A percentile compares a stretch with the other conserved stretches of the same genome.
These are phyloP conservation scores for Melanogaster broomeanus DNA, from an alignment of 768 basidiomycete genomes.

Conservation along the genomic window DNA sequence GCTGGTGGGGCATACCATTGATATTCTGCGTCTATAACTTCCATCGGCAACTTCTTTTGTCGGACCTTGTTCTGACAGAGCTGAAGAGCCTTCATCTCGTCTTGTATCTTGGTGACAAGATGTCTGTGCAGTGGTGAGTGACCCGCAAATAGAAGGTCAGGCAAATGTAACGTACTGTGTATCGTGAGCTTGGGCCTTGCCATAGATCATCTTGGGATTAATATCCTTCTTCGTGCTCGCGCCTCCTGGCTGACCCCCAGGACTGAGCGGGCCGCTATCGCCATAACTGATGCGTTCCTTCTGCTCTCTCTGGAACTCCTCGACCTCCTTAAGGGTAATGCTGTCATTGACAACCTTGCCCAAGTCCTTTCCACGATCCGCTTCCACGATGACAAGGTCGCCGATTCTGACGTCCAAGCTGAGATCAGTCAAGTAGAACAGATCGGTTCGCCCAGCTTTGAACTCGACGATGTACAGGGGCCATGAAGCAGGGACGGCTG, in stretches of 20 bases:
- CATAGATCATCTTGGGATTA: conserved; percentile 95
- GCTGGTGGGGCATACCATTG: conserved; percentile 70
- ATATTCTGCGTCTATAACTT: conserved; percentile 97
- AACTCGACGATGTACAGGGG: conserved; percentile 98
- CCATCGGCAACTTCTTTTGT: conserved; percentile 96
- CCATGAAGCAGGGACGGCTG: conserved; percentile 77
- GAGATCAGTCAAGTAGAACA: conserved; percentile 86
- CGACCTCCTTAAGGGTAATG: conserved; percentile 87
- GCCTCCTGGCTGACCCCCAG: conserved; percentile 40
- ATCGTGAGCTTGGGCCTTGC: conserved; percentile 82
- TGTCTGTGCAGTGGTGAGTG: conserved; percentile 44
- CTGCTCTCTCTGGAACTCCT: conserved; percentile 85
- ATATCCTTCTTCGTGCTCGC: conserved; percentile 79
- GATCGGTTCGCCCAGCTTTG: conserved; percentile 93
- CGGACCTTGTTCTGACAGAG: conserved; percentile 90
- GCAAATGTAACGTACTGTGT: conserved; percentile 56
- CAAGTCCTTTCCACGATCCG: conserved; percentile 90
- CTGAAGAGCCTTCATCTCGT: conserved; percentile 90
- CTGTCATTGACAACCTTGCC: conserved; percentile 91
- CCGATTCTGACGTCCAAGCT: conserved; percentile 70
- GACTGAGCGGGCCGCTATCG: conserved; percentile 48
- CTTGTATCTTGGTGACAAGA: conserved; percentile 79
- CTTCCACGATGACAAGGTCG: conserved; percentile 95
- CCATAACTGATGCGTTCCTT: conserved; percentile 52
- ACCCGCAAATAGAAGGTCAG: neutral